Conservation (phyloP, 345 rosid species). For the Hibiscus mutabilis region DNA sequence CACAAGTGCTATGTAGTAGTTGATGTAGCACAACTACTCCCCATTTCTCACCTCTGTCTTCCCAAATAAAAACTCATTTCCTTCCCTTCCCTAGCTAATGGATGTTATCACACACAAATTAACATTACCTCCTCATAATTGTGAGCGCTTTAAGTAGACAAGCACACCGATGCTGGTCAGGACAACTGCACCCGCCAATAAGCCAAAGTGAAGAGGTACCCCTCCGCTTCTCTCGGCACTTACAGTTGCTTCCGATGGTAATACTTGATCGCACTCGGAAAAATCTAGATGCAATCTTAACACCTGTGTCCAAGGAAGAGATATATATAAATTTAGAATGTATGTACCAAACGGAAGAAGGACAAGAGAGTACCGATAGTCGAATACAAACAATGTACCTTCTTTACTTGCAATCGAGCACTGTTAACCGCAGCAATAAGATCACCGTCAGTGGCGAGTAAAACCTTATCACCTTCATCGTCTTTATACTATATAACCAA, state of each 20-base stretch:
- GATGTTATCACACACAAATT: background rate
- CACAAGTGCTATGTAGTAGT: background rate
- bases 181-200: slow-evolving; percentile 55
- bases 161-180: slow-evolving; percentile 57
- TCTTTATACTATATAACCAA: slow-evolving; percentile 54
- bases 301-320: slow-evolving; percentile 30
- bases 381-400: slow-evolving; percentile 34
- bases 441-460: slow-evolving; percentile 67
- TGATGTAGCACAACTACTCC: background rate
- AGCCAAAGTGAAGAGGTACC: slow-evolving; percentile 34
- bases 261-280: slow-evolving; percentile 30
- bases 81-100: background rate
- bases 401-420: slow-evolving; percentile 60
- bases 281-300: slow-evolving; percentile 72
- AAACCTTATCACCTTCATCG: slow-evolving; percentile 89
- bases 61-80: background rate
- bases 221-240: slow-evolving; percentile 22
- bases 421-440: slow-evolving; percentile 60
- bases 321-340: background rate
- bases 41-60: background rate
- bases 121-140: slow-evolving; percentile 22
- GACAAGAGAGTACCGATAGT: background rate
- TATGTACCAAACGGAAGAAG: background rate
- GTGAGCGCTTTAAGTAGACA: slow-evolving; percentile 67
- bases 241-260: slow-evolving; percentile 11